Conservation (phyloP, 257 asterid species). For the Nemophila menziesii region DNA sequence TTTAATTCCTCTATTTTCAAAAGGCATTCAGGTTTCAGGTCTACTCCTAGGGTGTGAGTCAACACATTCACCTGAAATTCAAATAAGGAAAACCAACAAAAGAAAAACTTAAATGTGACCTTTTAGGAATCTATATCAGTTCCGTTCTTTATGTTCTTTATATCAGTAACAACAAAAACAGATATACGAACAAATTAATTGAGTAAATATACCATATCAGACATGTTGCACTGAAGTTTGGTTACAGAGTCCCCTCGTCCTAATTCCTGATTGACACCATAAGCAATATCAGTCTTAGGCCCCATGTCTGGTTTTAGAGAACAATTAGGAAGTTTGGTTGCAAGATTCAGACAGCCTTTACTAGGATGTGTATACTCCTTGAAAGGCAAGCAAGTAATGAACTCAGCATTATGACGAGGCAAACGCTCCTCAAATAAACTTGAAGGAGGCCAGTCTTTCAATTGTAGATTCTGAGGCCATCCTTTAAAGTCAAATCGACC, state of each 20-base stretch:
- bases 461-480: slow-evolving; percentile 74
- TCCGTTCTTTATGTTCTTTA: no score
- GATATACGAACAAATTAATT: no score
- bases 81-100: neutral
- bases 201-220: slow-evolving; percentile 66
- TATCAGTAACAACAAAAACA: neutral
- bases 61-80: slow-evolving; percentile 65
- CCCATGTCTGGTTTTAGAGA: slow-evolving; percentile 82
- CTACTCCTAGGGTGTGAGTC: slow-evolving; percentile 41
- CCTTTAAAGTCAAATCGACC: slow-evolving; percentile 18
- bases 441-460: slow-evolving; percentile 94
- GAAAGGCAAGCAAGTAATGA: slow-evolving; percentile 68
- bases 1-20: slow-evolving; percentile 22
- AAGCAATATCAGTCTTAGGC: slow-evolving; percentile 90
- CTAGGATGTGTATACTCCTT: slow-evolving; percentile 70
- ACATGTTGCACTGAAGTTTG: slow-evolving; percentile 82
- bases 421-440: slow-evolving; percentile 58
- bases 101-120: neutral
- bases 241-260: slow-evolving; percentile 95
- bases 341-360: slow-evolving; percentile 56
- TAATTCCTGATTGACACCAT: slow-evolving; percentile 64
- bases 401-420: slow-evolving; percentile 85
- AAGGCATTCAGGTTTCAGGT: slow-evolving; percentile 19
- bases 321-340: slow-evolving; percentile 39
- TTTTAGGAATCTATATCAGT: no score